phyloP scores from a whole-genome alignment of 176 grass and related monocot species.

The Oryza australiensis region DNA sequence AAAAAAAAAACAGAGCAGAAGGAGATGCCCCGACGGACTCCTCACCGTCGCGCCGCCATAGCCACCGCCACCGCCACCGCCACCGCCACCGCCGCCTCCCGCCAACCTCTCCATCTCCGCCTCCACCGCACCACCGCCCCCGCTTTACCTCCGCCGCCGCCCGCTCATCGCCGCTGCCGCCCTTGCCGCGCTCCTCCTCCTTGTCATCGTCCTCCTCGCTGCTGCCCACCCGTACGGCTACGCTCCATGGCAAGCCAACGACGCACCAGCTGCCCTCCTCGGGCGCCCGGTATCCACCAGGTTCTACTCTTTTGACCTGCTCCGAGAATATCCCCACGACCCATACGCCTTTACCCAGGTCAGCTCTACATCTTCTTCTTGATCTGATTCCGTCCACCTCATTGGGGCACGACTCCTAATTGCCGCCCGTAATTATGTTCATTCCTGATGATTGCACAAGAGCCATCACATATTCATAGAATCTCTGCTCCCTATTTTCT shows the following conservation, averaged over 20 bases:
- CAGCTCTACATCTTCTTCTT: not conserved
- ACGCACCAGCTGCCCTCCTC: constrained; percentile 27
- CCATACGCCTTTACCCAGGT: constrained; percentile 86
- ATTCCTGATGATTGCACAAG: not conserved
- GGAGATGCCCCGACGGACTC: constrained; percentile 45
- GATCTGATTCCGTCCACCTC: too few relatives aligned
- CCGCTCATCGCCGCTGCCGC: not conserved
- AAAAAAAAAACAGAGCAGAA: too few relatives aligned
- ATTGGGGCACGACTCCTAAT: not conserved
- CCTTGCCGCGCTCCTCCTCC: constrained; percentile 13
- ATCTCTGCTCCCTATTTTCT: not conserved
- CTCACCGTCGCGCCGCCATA: constrained; percentile 16
- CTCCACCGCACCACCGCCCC: not conserved
- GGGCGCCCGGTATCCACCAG: not conserved
- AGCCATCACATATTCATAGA: not conserved
- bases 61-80: constrained; percentile 29
- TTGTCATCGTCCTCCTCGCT: not conserved
- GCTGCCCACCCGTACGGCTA: constrained; percentile 28
- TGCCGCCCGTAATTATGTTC: not conserved
- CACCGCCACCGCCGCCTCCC: constrained; percentile 33
- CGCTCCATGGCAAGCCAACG: constrained; percentile 6
- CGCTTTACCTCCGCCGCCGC: constrained; percentile 17
- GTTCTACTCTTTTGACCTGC: constrained; percentile 76
- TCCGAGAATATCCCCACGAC: constrained; percentile 85
- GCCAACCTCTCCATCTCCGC: not conserved